Percentiles rank a stretch among this genome's conserved stretches.
Evolutionary conservation across 2,329 filamentous ascomycete species (phyloP).

Genomic region (Pseudogymnoascus pannorum): DNA sequence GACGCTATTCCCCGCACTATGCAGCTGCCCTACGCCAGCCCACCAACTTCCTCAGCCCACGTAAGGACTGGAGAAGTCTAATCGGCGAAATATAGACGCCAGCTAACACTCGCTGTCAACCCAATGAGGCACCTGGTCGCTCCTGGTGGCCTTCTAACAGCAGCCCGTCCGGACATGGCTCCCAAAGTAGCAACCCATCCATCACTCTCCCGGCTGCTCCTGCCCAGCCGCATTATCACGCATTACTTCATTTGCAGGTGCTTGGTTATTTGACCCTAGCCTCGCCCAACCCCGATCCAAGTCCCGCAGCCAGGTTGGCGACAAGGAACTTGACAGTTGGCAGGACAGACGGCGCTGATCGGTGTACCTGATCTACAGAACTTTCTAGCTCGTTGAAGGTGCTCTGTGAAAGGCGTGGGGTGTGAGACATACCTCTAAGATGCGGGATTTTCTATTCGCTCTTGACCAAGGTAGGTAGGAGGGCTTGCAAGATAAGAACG

Average conservation of each 20-base stretch:
- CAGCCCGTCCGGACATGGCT: background rate
- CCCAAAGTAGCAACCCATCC: background rate
- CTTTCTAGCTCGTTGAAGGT: background rate
- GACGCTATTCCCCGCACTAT: background rate
- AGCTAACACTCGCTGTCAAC: background rate
- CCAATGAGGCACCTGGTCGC: background rate
- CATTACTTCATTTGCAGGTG: background rate
- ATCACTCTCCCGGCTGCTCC: background rate
- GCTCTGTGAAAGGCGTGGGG: background rate
- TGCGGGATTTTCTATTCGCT: background rate
- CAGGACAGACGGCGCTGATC: background rate
- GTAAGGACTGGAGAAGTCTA: background rate
- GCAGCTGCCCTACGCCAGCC: background rate
- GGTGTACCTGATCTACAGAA: slow-evolving; percentile 5
- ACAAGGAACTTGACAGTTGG: background rate
- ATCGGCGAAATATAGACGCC: background rate
- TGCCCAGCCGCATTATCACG: background rate
- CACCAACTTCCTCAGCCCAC: background rate
- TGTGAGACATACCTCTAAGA: background rate
- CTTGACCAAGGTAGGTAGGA: background rate
- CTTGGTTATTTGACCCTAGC: background rate
- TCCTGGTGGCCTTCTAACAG: background rate
- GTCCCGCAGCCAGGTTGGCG: background rate
- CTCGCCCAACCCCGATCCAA: background rate
- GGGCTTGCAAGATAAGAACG: background rate